Conservation (phyloP, 176 grass and related monocot species). For the Ensete ventricosum region DNA sequence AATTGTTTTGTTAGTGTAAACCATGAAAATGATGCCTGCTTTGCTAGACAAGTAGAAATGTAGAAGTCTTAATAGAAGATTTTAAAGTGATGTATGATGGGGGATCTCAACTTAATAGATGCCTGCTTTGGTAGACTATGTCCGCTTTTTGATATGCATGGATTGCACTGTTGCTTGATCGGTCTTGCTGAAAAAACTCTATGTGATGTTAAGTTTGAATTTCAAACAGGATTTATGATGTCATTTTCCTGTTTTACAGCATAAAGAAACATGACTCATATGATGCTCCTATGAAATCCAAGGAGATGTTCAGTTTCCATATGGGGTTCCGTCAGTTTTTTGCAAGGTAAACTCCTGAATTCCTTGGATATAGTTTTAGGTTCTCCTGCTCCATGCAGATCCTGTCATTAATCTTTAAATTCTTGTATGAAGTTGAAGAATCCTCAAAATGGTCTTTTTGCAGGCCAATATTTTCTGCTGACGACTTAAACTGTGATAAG, state of each 20-base stretch:
- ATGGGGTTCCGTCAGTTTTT: constrained; percentile 82
- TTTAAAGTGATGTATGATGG: neutral
- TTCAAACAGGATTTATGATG: neutral
- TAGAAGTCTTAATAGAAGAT: neutral
- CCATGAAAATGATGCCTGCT: too few species aligned
- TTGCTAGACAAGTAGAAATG: too few species aligned
- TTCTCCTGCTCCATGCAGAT: too few species aligned
- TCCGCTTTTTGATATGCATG: too few species aligned
- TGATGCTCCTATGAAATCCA: constrained; percentile 83
- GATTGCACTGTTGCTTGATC: too few species aligned
- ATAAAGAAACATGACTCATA: constrained; percentile 89
- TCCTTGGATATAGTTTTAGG: too few species aligned
- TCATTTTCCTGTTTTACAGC: constrained; percentile 32
- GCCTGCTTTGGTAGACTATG: too few species aligned
- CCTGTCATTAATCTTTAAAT: neutral
- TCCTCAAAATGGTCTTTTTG: neutral
- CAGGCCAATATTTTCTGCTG: constrained; percentile 90
- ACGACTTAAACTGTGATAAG: constrained; percentile 89
- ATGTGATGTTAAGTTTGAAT: neutral
- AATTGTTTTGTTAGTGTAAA: too few species aligned
- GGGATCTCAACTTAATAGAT: neutral
- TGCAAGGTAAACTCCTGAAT: constrained; percentile 45
- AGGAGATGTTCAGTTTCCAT: constrained; percentile 75
- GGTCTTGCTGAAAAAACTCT: too few species aligned
- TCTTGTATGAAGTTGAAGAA: neutral